Conservation (phyloP, 495 filamentous ascomycete genomes). For the Penicillium flavigenum region DNA sequence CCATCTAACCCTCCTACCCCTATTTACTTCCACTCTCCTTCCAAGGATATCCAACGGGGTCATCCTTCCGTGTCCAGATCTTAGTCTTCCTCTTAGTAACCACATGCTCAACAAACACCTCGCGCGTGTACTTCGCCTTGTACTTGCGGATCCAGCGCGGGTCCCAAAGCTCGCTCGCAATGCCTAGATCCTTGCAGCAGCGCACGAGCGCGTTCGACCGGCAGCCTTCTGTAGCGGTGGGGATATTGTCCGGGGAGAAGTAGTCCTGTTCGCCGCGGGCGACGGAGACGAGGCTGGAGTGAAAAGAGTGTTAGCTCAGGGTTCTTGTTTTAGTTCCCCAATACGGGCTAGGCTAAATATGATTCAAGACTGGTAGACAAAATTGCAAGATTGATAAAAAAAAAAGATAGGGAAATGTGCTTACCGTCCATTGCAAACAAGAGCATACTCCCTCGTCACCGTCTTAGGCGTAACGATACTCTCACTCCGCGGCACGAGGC, state of each 20-base stretch:
- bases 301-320: slow-evolving; percentile 8
- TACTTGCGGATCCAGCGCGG: slow-evolving; percentile 81
- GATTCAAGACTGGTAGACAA: not conserved
- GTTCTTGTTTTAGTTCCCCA: not conserved
- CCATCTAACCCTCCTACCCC: not conserved
- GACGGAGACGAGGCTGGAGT: slow-evolving; percentile 75
- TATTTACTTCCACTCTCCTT: slow-evolving; percentile 58
- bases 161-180: slow-evolving; percentile 96
- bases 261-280: slow-evolving; percentile 95
- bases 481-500: slow-evolving; percentile 84
- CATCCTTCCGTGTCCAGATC: slow-evolving; percentile 85
- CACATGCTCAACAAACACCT: slow-evolving; percentile 81
- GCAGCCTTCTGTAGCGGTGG: slow-evolving; percentile 95
- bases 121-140: slow-evolving; percentile 65
- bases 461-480: slow-evolving; percentile 83
- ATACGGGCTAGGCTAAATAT: not conserved
- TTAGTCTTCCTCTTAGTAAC: slow-evolving; percentile 83
- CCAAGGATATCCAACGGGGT: slow-evolving; percentile 73
- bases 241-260: slow-evolving; percentile 86
- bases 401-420: slow-evolving; percentile 23
- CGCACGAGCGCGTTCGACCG: slow-evolving; percentile 96
- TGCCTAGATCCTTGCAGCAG: slow-evolving; percentile 95
- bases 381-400: not conserved
- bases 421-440: slow-evolving; percentile 86
- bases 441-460: slow-evolving; percentile 92